phyloP scores from a whole-genome alignment of 1,284 basidiomycete genomes.

The Tremellales sp. region DNA sequence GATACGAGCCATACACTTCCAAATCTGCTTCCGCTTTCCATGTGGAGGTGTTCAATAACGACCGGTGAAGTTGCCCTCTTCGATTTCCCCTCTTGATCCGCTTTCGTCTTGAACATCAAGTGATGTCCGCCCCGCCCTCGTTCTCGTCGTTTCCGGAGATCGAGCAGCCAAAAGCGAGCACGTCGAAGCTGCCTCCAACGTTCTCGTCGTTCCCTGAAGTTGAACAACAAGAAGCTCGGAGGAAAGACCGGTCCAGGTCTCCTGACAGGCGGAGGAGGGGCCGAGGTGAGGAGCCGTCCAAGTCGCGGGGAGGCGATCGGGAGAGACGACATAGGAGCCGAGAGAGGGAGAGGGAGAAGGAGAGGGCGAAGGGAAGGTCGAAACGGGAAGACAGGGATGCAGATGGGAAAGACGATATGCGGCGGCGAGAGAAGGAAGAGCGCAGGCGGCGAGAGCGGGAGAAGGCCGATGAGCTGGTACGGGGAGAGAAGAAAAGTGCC shows the following conservation, averaged over 20 bases:
- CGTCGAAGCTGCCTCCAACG: background rate
- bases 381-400: background rate
- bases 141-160: conserved; percentile 21
- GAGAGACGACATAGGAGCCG: background rate
- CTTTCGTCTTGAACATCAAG: background rate
- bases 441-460: conserved; percentile 9
- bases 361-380: background rate
- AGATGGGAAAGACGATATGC: conserved; percentile 4
- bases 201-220: background rate
- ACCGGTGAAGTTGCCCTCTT: background rate
- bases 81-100: background rate
- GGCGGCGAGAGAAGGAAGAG: conserved; percentile 14
- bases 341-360: conserved; percentile 8
- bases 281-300: background rate
- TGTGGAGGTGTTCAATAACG: background rate
- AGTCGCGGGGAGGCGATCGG: background rate
- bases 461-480: conserved; percentile 4
- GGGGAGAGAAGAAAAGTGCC: too few relatives aligned
- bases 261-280: background rate
- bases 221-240: background rate
- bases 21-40: background rate
- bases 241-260: background rate
- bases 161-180: conserved; percentile 1
- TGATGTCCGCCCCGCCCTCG: conserved; percentile 10
- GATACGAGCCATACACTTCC: background rate